phyloP scores from a whole-genome alignment of 306 rosid genomes.

The Vigna unguiculata region DNA sequence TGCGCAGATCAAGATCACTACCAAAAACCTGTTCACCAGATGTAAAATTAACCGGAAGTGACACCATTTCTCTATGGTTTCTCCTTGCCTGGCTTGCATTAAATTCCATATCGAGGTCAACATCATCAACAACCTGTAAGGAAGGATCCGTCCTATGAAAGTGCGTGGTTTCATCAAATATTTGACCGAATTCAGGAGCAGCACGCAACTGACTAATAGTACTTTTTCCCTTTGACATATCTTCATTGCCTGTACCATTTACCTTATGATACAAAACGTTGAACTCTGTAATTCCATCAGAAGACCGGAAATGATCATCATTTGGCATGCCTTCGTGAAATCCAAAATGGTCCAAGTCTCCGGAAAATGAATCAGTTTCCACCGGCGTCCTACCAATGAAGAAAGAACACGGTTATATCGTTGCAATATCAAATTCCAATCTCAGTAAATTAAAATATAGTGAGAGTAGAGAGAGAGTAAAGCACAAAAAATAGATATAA shows the following conservation, averaged over 20 bases:
- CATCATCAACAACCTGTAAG: constrained; percentile 61
- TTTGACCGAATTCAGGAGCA: constrained; percentile 59
- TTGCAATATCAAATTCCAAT: constrained; percentile 45
- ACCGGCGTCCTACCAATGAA: constrained; percentile 73
- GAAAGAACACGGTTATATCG: constrained; percentile 42
- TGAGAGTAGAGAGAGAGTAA: not conserved
- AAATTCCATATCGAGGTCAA: constrained; percentile 60
- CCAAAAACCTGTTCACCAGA: constrained; percentile 50
- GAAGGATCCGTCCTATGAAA: constrained; percentile 53
- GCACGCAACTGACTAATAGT: constrained; percentile 52
- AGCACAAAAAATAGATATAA: not conserved
- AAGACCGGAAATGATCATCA: constrained; percentile 58
- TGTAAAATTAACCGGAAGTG: constrained; percentile 47
- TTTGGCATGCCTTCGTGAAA: constrained; percentile 56
- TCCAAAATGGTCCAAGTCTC: constrained; percentile 65
- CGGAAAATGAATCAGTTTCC: constrained; percentile 72
- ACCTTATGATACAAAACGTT: constrained; percentile 67
- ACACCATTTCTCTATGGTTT: constrained; percentile 51
- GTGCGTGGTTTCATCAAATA: constrained; percentile 59
- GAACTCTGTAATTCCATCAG: constrained; percentile 68
- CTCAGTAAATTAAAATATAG: constrained; percentile 15
- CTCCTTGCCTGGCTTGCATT: constrained; percentile 54
- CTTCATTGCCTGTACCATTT: constrained; percentile 46
- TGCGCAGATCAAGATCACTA: constrained; percentile 50
- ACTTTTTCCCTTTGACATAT: constrained; percentile 50